These are phyloP conservation scores for Diplodia corticola DNA, from an alignment of 2,329 filamentous ascomycete genomes.

Conservation along the genomic window DNA sequence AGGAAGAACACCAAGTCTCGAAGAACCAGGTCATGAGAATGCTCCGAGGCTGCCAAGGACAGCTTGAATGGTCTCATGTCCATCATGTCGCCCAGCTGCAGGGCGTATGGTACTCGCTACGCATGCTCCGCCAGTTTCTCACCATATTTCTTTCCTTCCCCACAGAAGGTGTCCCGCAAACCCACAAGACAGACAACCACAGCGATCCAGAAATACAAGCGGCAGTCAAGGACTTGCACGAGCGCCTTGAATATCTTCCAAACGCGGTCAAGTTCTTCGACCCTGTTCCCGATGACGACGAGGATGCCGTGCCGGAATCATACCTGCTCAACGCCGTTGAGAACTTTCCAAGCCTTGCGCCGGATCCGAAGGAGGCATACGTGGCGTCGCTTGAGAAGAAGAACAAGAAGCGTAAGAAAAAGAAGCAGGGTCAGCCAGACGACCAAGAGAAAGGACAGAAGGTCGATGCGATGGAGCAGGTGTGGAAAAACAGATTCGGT, in stretches of 20 bases:
- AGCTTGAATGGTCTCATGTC: constrained; percentile 6
- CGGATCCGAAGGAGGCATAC: neutral
- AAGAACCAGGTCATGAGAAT: neutral
- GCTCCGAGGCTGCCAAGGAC: neutral
- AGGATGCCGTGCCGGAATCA: neutral
- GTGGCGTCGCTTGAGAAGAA: neutral
- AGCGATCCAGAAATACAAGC: neutral
- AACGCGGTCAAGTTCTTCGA: constrained; percentile 6
- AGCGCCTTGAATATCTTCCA: neutral
- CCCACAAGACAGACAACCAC: neutral
- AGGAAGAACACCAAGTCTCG: constrained; percentile 5
- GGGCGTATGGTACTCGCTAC: constrained; percentile 20
- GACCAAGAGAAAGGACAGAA: neutral
- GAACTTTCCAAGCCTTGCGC: neutral
- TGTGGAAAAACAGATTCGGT: neutral
- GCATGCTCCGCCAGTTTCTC: constrained; percentile 21
- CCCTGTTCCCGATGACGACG: neutral
- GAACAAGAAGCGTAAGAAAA: constrained; percentile 13
- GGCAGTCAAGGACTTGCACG: neutral
- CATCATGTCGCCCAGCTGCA: constrained; percentile 17
- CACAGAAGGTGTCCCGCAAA: neutral
- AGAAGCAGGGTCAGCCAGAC: neutral
- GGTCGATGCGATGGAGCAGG: neutral
- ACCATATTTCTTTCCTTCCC: neutral
- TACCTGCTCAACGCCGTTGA: neutral